Base-by-base conservation (phyloP, 495 filamentous ascomycete species). In the Choiromyces venosus region DNA sequence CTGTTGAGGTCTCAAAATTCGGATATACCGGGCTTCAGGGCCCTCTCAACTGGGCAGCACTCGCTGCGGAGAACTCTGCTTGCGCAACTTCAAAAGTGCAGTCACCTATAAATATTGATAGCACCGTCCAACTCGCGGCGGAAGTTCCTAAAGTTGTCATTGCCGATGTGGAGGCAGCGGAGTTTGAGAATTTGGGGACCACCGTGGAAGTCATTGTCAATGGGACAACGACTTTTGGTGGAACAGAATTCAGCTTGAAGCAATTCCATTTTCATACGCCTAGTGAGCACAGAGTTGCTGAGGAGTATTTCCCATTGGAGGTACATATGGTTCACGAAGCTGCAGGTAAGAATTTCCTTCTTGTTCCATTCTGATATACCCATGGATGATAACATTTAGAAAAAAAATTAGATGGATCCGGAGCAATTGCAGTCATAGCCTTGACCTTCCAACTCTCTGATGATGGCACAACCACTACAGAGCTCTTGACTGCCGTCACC, bases 221-320 rank as follows among this genome's bases (percentile, higher is more conserved):
- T 42, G 81, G 81, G 2, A 80, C 79, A 37, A 80, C 88, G 21
- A 83, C 81, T 37, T 81, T 88, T 67, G 83, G 79, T 18, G 85
- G 82, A 40, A 83, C 80, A 69, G 80, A 81, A 2, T 91, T 87
- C 74, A 80, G 80, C 5, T 83, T 92, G 29, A 81, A 84, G 46
- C 89, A 92, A 76, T 91, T 90, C 83, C 89, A 92, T 80, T 89
- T 91, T 81, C 89, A 92, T 78, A 87, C 89, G 18, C 89, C 90
- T 9, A 86, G 86, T 78, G 90, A 92, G 83, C 90, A 91, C 78
- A 85, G 84, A 70, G 78, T 92, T 25, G 83, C 73, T 64, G 81
- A 83, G 80, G 88, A 88, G 78, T 84, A 86, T 76, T 87, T 82
- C 70, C 87, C 87, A 9, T 75, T 91, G 82, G 89, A 91, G 81